These are phyloP conservation scores for Naumovozyma castellii DNA, from an alignment of 805 yeast genomes.

Conservation along the genomic window DNA sequence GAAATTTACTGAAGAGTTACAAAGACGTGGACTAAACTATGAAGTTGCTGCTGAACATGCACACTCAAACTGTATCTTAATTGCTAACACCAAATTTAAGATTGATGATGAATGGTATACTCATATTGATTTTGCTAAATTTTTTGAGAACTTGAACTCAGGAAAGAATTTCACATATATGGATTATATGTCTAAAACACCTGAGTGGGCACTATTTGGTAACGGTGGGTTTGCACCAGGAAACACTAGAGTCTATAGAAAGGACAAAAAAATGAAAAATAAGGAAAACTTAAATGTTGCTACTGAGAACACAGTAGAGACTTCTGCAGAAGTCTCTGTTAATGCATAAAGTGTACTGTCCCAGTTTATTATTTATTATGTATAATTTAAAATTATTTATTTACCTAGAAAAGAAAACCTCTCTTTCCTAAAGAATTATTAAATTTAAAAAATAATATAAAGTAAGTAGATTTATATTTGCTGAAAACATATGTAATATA, in stretches of 20 bases:
- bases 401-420: neutral
- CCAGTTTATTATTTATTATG: neutral
- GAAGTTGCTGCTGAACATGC: constrained; percentile 93
- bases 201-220: constrained; percentile 88
- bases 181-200: constrained; percentile 76
- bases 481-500: neutral
- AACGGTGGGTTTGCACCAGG: constrained; percentile 88
- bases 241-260: constrained; percentile 57
- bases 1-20: constrained; percentile 50
- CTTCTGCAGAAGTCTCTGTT: no score
- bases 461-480: no score
- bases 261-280: constrained; percentile 37
- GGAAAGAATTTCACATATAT: constrained; percentile 65
- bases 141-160: constrained; percentile 55
- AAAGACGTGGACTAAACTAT: constrained; percentile 58
- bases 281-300: neutral
- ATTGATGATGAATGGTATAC: constrained; percentile 75
- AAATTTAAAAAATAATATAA: no score
- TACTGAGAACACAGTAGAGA: neutral
- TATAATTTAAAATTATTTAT: no score
- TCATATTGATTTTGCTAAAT: constrained; percentile 73
- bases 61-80: constrained; percentile 82
- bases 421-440: no score
- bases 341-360: neutral
- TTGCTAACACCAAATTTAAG: constrained; percentile 67